A percentile compares a stretch with the other conserved stretches of the same genome.
phyloP scores from a whole-genome alignment of 306 rosid species.

The Cicer pinnatifidum region DNA sequence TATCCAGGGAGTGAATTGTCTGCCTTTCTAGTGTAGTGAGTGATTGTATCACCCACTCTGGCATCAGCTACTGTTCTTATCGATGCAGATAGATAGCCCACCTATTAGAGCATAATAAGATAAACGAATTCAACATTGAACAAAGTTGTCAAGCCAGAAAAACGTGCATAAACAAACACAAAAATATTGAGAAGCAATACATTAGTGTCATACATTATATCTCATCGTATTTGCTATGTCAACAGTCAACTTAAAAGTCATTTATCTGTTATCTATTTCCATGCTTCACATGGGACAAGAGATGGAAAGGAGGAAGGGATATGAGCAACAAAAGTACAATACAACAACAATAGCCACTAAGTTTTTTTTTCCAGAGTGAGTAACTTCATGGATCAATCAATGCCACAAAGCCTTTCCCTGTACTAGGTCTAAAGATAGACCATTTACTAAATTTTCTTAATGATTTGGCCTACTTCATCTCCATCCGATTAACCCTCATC shows the following conservation, averaged over 20 bases:
- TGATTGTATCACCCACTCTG: slow-evolving; percentile 91
- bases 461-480: not conserved
- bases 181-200: slow-evolving; percentile 29
- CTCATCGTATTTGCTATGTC: slow-evolving; percentile 24
- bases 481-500: not conserved
- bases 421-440: not conserved
- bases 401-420: not conserved
- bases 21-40: slow-evolving; percentile 66
- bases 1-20: slow-evolving; percentile 85
- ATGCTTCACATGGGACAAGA: slow-evolving; percentile 25
- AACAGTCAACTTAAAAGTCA: not conserved
- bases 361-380: not conserved
- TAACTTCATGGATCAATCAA: not conserved
- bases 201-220: slow-evolving; percentile 18
- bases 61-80: slow-evolving; percentile 97
- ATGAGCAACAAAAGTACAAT: slow-evolving; percentile 1
- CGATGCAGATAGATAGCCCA: slow-evolving; percentile 93
- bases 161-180: not conserved
- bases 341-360: not conserved
- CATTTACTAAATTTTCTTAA: not conserved
- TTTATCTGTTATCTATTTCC: slow-evolving; percentile 10
- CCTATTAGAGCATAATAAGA: slow-evolving; percentile 54
- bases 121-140: slow-evolving; percentile 23
- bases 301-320: slow-evolving; percentile 9
- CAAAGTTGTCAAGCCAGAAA: slow-evolving; percentile 20